These are phyloP conservation scores for Protomyces inouyei DNA, from an alignment of 1,139 yeast genomes.

Conservation along the genomic window DNA sequence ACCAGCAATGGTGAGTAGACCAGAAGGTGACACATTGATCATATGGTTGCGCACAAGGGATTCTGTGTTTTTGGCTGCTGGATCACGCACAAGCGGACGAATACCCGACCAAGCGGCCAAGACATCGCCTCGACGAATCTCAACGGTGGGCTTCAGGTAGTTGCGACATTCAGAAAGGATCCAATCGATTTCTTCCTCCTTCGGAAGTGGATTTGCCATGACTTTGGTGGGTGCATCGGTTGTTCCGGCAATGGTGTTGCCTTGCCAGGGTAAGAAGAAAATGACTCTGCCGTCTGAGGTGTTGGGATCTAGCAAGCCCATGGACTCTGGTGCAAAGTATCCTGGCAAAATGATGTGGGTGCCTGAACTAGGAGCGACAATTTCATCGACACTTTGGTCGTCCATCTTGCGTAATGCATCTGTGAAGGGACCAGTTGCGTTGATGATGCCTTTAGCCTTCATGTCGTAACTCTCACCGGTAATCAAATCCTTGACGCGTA, in stretches of 20 bases:
- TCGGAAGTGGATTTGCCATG: slow-evolving; percentile 65
- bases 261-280: slow-evolving; percentile 98
- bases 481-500: slow-evolving; percentile 58
- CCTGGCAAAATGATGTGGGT: slow-evolving; percentile 91
- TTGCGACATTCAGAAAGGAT: slow-evolving; percentile 82
- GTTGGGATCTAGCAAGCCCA: slow-evolving; percentile 87
- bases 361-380: slow-evolving; percentile 94
- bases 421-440: slow-evolving; percentile 93
- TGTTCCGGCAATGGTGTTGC: slow-evolving; percentile 92
- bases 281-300: slow-evolving; percentile 95
- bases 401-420: slow-evolving; percentile 86
- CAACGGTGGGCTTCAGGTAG: slow-evolving; percentile 68
- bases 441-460: slow-evolving; percentile 69
- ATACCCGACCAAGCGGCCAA: slow-evolving; percentile 96
- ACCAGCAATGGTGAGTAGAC: slow-evolving; percentile 84
- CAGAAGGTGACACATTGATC: slow-evolving; percentile 64
- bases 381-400: slow-evolving; percentile 51
- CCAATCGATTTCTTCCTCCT: slow-evolving; percentile 85
- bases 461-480: slow-evolving; percentile 41
- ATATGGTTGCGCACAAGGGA: slow-evolving; percentile 88
- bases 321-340: slow-evolving; percentile 78
- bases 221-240: slow-evolving; percentile 77
- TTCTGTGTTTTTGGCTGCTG: slow-evolving; percentile 59
- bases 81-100: slow-evolving; percentile 90
- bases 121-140: slow-evolving; percentile 84